Conservation (phyloP, 305 asterid genomes). For the Solanum hybrid region DNA sequence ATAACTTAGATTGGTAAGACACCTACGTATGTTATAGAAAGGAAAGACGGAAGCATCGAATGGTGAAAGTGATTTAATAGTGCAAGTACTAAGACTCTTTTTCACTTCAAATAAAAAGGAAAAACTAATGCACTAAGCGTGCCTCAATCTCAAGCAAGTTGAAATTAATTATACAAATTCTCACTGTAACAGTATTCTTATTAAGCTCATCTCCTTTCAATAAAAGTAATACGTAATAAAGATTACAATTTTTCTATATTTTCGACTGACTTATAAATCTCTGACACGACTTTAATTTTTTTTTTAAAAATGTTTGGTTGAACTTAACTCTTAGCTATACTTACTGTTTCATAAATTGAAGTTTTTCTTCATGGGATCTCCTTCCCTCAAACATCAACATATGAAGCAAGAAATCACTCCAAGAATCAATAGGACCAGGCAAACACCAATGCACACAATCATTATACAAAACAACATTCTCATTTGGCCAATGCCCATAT, state of each 20-base stretch:
- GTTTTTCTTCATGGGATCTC: conserved; percentile 13
- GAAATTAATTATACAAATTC: not conserved
- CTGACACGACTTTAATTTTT: not conserved
- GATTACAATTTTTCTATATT: not conserved
- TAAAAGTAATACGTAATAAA: not conserved
- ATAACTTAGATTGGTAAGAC: not conserved
- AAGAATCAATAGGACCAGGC: conserved; percentile 40
- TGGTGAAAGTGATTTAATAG: not conserved
- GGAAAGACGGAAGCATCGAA: not conserved
- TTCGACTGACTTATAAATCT: not conserved
- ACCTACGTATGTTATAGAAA: not conserved
- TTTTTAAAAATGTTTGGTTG: not conserved
- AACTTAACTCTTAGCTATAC: not conserved
- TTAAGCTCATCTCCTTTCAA: not conserved
- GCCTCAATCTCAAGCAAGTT: not conserved
- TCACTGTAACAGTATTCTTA: not conserved
- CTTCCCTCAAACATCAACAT: conserved; percentile 25
- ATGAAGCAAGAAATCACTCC: conserved; percentile 30
- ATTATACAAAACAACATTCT: conserved; percentile 12
- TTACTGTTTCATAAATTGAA: not conserved
- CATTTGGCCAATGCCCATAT: conserved; percentile 24
- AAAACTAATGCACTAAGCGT: not conserved
- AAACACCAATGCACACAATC: conserved; percentile 45
- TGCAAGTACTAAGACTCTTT: not conserved
- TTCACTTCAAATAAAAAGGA: not conserved